Conservation (phyloP, 495 filamentous ascomycete genomes). For the Daldinia concentrica region DNA sequence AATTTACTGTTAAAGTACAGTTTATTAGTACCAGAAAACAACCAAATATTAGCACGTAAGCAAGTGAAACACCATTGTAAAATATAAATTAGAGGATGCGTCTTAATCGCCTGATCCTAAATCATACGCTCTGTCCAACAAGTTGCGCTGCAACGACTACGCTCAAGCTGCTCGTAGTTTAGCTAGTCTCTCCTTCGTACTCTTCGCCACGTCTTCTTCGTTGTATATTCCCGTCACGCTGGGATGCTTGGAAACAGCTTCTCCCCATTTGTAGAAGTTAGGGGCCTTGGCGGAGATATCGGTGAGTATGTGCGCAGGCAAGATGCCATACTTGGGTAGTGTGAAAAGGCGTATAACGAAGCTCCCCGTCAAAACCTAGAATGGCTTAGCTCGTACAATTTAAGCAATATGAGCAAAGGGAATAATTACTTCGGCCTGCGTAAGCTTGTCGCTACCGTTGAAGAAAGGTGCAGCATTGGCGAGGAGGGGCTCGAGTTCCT, state of each 20-base stretch:
- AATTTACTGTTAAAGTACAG: too few relatives aligned
- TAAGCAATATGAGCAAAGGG: background rate
- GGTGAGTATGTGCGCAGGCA: constrained; percentile 59
- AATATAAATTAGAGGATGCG: background rate
- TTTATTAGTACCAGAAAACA: too few relatives aligned
- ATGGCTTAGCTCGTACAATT: constrained; percentile 3
- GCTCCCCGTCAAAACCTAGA: constrained; percentile 70
- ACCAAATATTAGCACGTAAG: too few relatives aligned
- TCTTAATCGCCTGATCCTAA: too few relatives aligned
- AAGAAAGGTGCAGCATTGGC: constrained; percentile 77
- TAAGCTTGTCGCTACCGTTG: constrained; percentile 77
- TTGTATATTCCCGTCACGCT: constrained; percentile 76
- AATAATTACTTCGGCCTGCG: constrained; percentile 75
- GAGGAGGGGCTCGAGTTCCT: constrained; percentile 80
- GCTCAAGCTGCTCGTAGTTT: constrained; percentile 38
- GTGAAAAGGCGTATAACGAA: constrained; percentile 69
- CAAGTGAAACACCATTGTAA: too few relatives aligned
- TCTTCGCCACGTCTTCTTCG: constrained; percentile 48
- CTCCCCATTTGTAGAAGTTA: constrained; percentile 73
- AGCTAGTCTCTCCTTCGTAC: constrained; percentile 48
- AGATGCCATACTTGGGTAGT: constrained; percentile 60
- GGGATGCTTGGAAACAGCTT: constrained; percentile 67
- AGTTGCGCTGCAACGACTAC: background rate
- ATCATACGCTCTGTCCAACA: background rate
- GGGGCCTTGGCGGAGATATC: constrained; percentile 65